phyloP scores from a whole-genome alignment of 805 yeast species.

The Candida rishiriensis region DNA sequence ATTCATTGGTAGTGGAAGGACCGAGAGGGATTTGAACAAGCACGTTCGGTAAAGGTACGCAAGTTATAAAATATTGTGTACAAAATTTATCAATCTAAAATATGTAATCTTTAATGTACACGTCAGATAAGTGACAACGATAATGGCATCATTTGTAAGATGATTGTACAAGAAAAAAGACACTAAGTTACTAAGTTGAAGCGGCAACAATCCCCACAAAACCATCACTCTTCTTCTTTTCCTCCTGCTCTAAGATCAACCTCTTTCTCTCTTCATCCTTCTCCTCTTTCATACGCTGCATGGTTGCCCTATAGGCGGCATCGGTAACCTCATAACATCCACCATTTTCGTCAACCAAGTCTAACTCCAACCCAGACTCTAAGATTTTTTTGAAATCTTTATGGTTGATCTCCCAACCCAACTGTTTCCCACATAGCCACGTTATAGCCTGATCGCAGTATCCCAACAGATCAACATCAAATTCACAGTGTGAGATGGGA shows the following conservation, averaged over 20 bases:
- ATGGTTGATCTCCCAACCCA: constrained; percentile 62
- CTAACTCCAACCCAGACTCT: constrained; percentile 28
- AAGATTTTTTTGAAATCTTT: constrained; percentile 38
- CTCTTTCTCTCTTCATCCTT: too few relatives aligned
- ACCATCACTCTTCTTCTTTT: too few relatives aligned
- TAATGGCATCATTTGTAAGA: too few relatives aligned
- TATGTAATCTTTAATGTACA: too few relatives aligned
- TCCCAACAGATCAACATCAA: constrained; percentile 75
- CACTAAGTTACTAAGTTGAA: too few relatives aligned
- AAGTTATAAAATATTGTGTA: too few relatives aligned
- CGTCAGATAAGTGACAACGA: too few relatives aligned
- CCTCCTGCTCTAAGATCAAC: too few relatives aligned
- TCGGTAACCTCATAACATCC: constrained; percentile 35
- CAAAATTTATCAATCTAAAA: too few relatives aligned
- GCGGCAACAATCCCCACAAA: too few relatives aligned
- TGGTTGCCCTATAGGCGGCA: constrained; percentile 20
- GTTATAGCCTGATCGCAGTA: constrained; percentile 80
- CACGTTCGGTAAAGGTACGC: too few relatives aligned
- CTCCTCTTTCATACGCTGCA: not conserved
- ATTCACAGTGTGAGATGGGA: constrained; percentile 68
- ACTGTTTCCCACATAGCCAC: constrained; percentile 45
- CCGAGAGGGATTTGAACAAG: constrained; percentile 13
- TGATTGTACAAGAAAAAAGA: too few relatives aligned
- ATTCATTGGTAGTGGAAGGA: constrained; percentile 25
- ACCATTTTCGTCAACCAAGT: constrained; percentile 22